Conservation (phyloP, 192 early-diverging fungal species). For the Backusella morwellensis region DNA sequence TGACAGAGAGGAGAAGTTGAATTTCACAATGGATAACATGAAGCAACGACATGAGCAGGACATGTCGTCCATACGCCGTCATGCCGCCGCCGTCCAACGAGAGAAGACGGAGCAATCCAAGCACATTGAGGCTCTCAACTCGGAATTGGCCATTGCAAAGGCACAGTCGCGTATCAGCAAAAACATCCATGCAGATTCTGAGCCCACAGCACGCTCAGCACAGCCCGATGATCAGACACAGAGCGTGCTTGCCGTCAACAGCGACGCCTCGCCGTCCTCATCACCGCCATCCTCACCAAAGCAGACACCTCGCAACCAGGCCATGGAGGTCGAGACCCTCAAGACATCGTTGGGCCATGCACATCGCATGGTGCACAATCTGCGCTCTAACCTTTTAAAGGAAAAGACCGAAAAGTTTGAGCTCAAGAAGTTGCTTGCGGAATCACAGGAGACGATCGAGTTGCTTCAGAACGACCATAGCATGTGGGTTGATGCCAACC, state of each 20-base stretch:
- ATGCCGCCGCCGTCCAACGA: conserved; percentile 50
- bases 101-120: conserved; percentile 56
- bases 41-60: conserved; percentile 67
- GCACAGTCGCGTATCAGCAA: conserved; percentile 25
- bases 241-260: background rate
- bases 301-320: conserved; percentile 20
- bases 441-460: conserved; percentile 58
- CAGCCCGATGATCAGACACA: background rate
- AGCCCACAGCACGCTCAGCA: background rate
- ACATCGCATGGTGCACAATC: conserved; percentile 53
- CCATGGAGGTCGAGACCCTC: conserved; percentile 36
- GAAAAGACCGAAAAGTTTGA: conserved; percentile 58
- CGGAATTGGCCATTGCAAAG: conserved; percentile 38
- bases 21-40: conserved; percentile 37
- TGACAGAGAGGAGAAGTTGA: conserved; percentile 51
- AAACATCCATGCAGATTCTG: background rate
- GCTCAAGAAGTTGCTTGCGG: conserved; percentile 48
- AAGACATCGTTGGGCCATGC: conserved; percentile 38
- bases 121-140: conserved; percentile 58
- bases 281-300: conserved; percentile 31
- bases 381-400: conserved; percentile 51
- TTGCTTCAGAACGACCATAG: conserved; percentile 44
- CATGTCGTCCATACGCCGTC: conserved; percentile 53
- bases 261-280: background rate
- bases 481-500: conserved; percentile 25